Base-by-base conservation (phyloP, 805 yeast genomes). In the Yamadazyma philogaea region DNA sequence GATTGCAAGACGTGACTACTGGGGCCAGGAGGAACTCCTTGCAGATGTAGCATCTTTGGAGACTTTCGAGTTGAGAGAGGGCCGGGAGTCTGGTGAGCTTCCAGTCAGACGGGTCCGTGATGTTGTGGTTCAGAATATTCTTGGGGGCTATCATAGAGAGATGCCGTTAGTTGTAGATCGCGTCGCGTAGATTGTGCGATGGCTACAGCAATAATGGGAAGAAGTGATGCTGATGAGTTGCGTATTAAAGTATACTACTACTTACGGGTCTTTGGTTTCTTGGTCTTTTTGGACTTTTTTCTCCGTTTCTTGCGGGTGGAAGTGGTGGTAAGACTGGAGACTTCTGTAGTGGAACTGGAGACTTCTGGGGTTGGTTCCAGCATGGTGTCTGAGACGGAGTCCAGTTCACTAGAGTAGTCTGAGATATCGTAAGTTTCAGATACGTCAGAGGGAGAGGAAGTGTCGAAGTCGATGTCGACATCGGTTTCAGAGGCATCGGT, bases 21-120 rank as follows among this genome's bases (percentile, higher is more conserved):
- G 98, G 96, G 0, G 90, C 85, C 24, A 66, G 74, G 42, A 86
- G 69, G 49, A 84, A 78, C 46, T 88, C 96, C 54, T 89, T 87
- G 61, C 98, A 90, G 7, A 90, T 84, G 52, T 84, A 89, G 57
- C 98, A 90, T 55, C 96, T 59, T 39, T 88, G 67, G 19, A 82
- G 66, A 1, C 87, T 71, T 49, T 90, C 96, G 2, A 90, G 63
- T 39, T 75, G 81, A 2, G 71, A 52, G 2, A 87, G 59, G 14
- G 59, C 63, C 3, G 95, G 89, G 6, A 82, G 54, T 14, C 54
- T 51, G 1, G 89, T 77, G 2, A 46, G 38, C 4, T 58, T 43
- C 82, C 91, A 88, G 56, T 88, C 96, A 8, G 82, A 66, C 0
- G 95, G 82, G 59, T 87, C 95, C 1, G 83, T 68, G 15, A 47